Evolutionary conservation across 228 moss, liverwort and hornwort species (phyloP).

Genomic region (Sphagnum fallax): DNA sequence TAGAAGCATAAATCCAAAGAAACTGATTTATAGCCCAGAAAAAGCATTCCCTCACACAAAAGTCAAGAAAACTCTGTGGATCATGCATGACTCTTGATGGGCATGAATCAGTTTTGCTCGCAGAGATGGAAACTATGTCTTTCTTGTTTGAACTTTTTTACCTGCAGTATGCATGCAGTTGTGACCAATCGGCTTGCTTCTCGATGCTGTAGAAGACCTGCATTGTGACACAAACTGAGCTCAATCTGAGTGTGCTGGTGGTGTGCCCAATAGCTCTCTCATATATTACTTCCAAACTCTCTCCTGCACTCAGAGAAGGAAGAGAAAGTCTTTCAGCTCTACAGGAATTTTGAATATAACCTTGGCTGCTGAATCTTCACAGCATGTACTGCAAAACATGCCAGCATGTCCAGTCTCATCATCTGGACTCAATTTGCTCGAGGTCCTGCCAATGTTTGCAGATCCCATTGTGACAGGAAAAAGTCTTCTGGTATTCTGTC

Average conservation of each 20-base stretch:
- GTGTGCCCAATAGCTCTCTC: neutral
- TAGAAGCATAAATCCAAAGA: too few relatives aligned
- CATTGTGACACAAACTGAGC: neutral
- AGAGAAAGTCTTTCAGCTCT: too few relatives aligned
- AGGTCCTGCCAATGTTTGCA: too few relatives aligned
- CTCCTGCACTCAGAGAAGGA: neutral
- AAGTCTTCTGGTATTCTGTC: conserved; percentile 15
- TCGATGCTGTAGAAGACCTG: conserved; percentile 55
- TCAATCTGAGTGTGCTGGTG: conserved; percentile 1
- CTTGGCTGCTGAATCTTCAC: conserved; percentile 37
- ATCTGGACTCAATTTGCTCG: too few relatives aligned
- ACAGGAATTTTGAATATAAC: conserved; percentile 9
- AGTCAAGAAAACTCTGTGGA: too few relatives aligned
- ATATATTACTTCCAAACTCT: conserved; percentile 1
- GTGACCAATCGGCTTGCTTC: conserved; percentile 57
- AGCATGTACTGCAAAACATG: conserved; percentile 21
- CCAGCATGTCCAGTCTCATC: conserved; percentile 10
- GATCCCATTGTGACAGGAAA: conserved; percentile 1
- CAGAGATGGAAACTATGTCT: too few relatives aligned
- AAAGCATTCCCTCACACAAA: too few relatives aligned
- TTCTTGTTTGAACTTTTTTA: conserved; percentile 1
- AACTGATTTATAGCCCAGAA: too few relatives aligned
- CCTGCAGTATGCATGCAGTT: conserved; percentile 61
- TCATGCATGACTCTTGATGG: too few relatives aligned
- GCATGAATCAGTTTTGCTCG: too few relatives aligned